Evolutionary conservation across 129 eudicot species (phyloP), one percentile per base, ranked within the genome.

Genomic region (Flaveria ramosissima): DNA sequence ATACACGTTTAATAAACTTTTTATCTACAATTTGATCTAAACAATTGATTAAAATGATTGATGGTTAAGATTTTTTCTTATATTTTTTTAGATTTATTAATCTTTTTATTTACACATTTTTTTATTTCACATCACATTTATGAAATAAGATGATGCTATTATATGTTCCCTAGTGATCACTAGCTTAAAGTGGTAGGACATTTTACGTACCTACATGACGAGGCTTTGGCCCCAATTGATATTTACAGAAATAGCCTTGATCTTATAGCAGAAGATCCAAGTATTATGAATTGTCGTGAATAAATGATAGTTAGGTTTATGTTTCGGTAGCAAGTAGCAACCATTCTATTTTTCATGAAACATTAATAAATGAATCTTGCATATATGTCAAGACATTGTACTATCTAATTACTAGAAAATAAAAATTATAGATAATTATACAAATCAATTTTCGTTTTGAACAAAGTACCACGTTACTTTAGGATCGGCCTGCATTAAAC

Each of bases 321-420:
- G 74, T 13, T 70, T 68, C 24, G 74, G 39, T 30, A 30, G 6
- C 39, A 30, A 30, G 74, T 45, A 70, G 74, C 57, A 65, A 53
- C 62, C 68, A 39, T 39, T 73, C 21, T 39, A 32, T 52, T 53
- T 36, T 55, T 20, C 78, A 17, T 60, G 60, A 43, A 74, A 74
- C 60, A 43, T 62, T 74, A 42, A 74, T 60, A 26, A 74, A 74
- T 60, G 24, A 42, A 74, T 74, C 60, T 24, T 60, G 46, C 68
- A 46, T 74, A 60, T 74, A 32, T 32, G 39, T 32, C 6, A 4
- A 32, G 39, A 32, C 39, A 32, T 32, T 32, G 39, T 30, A 30
- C 39, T 32, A 32, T 32, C 39, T 4, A 32, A 32, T 32, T 32
- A 30, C 39, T 32, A 32, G 39, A 32, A 32, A 32, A 32, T 32